Evolutionary conservation across 768 basidiomycete genomes (phyloP), one percentile per base, ranked within the genome.

Genomic region (Asterophora lycoperdoides): DNA sequence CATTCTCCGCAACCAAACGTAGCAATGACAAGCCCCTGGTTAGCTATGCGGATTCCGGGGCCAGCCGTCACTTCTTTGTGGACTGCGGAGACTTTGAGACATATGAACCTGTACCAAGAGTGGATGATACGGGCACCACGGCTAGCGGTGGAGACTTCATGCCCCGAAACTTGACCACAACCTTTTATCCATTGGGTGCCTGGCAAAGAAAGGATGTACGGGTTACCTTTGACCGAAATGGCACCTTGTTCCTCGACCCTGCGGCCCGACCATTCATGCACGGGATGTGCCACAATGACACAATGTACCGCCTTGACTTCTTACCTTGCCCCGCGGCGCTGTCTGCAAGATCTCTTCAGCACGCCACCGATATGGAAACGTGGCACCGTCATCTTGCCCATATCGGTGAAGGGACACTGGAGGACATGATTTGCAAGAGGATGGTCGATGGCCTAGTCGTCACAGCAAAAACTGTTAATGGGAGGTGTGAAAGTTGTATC

Each of bases 121-220:
- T 19, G 15, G 30, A 44, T 34, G 15, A 32, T 2, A n/a, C 46
- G 28, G 39, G 35, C 3, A 30, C 17, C 8, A 40, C 38, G 1
- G 37, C 46, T 11, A 37, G 39, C 20, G 37, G 38, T 14, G 37
- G 38, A 10, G 23, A 29, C 8, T 40, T 41, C 52, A 53, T 30
- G 42, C 52, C 23, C 52, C 52, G 2, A 19, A 35, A 23, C 34
- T 53, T 7, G 14, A 29, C 3, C 40, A 41, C 30, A 53, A 53
- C 46, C 52, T 53, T 19, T 35, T 53, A 3, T 53, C 48, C 1
- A 48, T 53, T 14, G 38, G 46, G 19, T 44, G 30, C 30, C 17
- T 44, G 6, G 42, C 19, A 8, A 19, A 33, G 42, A 44, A 32
- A 8, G 42, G 42, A 10, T 30, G 42, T 11, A 32, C 29, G n/a